phyloP scores from a whole-genome alignment of 352 stramenopile species.

The Pythium insidiosum region DNA sequence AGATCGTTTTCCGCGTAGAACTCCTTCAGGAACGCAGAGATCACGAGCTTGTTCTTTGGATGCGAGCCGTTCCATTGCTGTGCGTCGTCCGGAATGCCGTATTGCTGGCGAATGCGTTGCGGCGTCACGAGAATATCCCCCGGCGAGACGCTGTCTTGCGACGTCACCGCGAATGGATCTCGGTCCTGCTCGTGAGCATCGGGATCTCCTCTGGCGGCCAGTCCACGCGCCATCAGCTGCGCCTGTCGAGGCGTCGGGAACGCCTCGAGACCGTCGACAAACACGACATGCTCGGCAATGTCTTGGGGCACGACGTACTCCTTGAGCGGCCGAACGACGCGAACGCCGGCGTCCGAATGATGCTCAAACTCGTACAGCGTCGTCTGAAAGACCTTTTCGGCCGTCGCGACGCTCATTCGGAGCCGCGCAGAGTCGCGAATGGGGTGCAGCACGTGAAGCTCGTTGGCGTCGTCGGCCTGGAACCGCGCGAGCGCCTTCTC shows the following conservation, averaged over 20 bases:
- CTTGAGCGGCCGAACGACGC: slow-evolving; percentile 32
- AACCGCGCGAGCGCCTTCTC: slow-evolving; percentile 18
- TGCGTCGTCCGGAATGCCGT: slow-evolving; percentile 36
- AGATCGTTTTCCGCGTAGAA: slow-evolving; percentile 59
- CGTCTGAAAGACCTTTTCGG: slow-evolving; percentile 47
- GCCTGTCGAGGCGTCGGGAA: slow-evolving; percentile 65
- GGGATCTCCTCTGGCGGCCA: too few species aligned
- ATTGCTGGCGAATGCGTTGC: slow-evolving; percentile 39
- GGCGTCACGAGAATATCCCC: slow-evolving; percentile 23
- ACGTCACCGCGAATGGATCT: slow-evolving; percentile 27
- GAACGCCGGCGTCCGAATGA: slow-evolving; percentile 13
- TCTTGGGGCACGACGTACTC: slow-evolving; percentile 27
- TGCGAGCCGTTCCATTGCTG: slow-evolving; percentile 12
- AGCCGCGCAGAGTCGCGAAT: slow-evolving; percentile 47
- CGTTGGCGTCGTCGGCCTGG: slow-evolving; percentile 1
- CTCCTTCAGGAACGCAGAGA: slow-evolving; percentile 66
- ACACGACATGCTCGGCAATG: slow-evolving; percentile 35
- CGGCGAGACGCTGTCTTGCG: slow-evolving; percentile 8
- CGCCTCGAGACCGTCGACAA: slow-evolving; percentile 60
- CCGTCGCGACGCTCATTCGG: slow-evolving; percentile 24
- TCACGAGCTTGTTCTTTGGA: slow-evolving; percentile 37
- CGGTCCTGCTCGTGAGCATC: slow-evolving; percentile 16
- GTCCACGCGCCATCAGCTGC: slow-evolving; percentile 20
- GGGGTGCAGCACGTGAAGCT: slow-evolving; percentile 7
- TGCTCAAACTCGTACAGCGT: slow-evolving; percentile 43